Base-by-base conservation (phyloP, 345 rosid species). In the Melastoma malabathricum region DNA sequence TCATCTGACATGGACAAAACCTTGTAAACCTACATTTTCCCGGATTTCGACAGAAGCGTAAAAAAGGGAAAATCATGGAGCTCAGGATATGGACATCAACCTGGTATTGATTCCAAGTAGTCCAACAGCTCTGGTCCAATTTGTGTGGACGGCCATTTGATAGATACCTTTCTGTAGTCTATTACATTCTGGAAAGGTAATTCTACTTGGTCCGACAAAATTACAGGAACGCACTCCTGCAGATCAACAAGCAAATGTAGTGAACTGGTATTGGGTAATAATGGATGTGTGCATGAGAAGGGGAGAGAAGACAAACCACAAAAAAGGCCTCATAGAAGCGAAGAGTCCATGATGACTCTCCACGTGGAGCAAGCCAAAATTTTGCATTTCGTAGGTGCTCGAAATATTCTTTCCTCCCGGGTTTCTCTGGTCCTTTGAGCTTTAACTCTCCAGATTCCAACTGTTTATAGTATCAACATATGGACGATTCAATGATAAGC, bases 321-420 rank as follows among this genome's bases (percentile, higher is more conserved):
- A 92, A 87, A 64, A 73, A 92, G 0, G 97, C 82, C 66, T 92
- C 97, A 2, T 87, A 92, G 63, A 92, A 87, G 55, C 98, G 80
- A 67, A 87, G 97, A 1, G 98, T 87, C 98, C 98, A 87, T 14
- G 97, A 92, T 66, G 98, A 92, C 61, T 87, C 95, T 51, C 98
- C 97, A 15, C 97, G 84, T 23, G 98, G 98, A 52, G 95, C 93
- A 18, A 87, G 88, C 69, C 98, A 92, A 72, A 92, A 92, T 73
- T 83, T 92, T 39, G 98, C 88, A 58, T 82, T 76, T 57, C 83
- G 77, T 43, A 92, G 71, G 73, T 92, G 97, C 62, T 84, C 79
- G 73, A 92, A 92, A 61, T 92, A 92, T 47, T 86, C 95, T 10
- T 73, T 55, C 68, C 78, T 82, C 63, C 84, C 90, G 29, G 82